Percentiles rank a stretch among this genome's conserved stretches.
Conservation (phyloP, 495 filamentous ascomycete species). For the Aspergillus ostianus region DNA sequence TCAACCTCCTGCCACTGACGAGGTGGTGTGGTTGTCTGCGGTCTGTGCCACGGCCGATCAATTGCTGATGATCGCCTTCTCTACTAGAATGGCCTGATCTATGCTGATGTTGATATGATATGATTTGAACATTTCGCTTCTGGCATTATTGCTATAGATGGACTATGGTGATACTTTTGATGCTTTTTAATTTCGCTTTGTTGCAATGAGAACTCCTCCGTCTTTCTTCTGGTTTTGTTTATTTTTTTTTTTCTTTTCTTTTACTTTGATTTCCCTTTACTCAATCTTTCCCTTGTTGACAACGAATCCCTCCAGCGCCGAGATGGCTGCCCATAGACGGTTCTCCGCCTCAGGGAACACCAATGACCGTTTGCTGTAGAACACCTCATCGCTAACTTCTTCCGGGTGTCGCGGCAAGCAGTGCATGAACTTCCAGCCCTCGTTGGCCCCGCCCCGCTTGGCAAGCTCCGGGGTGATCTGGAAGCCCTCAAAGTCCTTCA, state of each 20-base stretch:
- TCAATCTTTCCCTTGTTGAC: slow-evolving; percentile 80
- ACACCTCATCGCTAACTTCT: slow-evolving; percentile 92
- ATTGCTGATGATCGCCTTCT: no score
- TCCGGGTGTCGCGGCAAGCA: slow-evolving; percentile 92
- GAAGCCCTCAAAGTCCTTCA: slow-evolving; percentile 83
- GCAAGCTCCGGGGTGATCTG: slow-evolving; percentile 85
- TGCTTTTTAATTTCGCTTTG: no score
- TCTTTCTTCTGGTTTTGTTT: no score
- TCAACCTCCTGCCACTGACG: neutral
- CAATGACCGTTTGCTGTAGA: slow-evolving; percentile 76
- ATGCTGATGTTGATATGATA: neutral
- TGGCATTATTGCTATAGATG: no score
- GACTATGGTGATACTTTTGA: no score
- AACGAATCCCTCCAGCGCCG: slow-evolving; percentile 84
- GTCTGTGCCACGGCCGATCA: no score
- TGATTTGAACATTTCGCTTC: no score
- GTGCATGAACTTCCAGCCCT: slow-evolving; percentile 97
- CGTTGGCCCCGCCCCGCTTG: slow-evolving; percentile 79
- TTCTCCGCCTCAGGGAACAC: slow-evolving; percentile 96
- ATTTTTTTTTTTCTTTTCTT: no score
- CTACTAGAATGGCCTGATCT: neutral
- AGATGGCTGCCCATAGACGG: slow-evolving; percentile 83
- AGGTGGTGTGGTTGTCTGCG: neutral
- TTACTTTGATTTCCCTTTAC: slow-evolving; percentile 20
- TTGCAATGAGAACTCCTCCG: no score